These are phyloP conservation scores for Umbilicaria muhlenbergii DNA, from an alignment of 495 filamentous ascomycete species.

Conservation along the genomic window DNA sequence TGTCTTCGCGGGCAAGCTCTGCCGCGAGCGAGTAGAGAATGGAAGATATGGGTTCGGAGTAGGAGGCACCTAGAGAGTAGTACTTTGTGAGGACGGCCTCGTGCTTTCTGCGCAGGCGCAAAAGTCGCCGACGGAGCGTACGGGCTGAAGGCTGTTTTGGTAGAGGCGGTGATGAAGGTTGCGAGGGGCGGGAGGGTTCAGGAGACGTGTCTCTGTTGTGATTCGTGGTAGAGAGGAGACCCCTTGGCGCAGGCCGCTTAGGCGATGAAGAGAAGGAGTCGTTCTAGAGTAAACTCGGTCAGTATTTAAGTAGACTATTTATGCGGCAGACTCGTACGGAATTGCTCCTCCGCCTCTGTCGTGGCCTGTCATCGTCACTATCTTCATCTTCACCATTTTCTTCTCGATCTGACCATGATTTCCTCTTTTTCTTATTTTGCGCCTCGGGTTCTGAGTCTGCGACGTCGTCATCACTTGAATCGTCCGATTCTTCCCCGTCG, in stretches of 20 bases:
- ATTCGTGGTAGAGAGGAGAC: constrained; percentile 13
- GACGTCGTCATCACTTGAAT: constrained; percentile 23
- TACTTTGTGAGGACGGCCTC: constrained; percentile 58
- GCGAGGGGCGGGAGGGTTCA: constrained; percentile 30
- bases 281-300: constrained; percentile 35
- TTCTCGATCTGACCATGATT: constrained; percentile 65
- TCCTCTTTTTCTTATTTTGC: constrained; percentile 49
- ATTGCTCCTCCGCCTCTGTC: constrained; percentile 70
- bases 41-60: constrained; percentile 86
- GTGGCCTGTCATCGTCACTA: constrained; percentile 49
- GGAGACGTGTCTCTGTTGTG: constrained; percentile 28
- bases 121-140: constrained; percentile 51
- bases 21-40: constrained; percentile 89
- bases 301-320: not conserved
- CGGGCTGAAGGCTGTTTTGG: constrained; percentile 47
- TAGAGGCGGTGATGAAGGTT: constrained; percentile 39
- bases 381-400: constrained; percentile 52
- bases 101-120: constrained; percentile 62
- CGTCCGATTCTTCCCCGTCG: constrained; percentile 34
- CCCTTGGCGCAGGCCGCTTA: constrained; percentile 22
- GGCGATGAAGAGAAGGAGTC: constrained; percentile 35
- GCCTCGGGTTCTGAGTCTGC: constrained; percentile 12
- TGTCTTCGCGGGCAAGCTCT: constrained; percentile 89
- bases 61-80: constrained; percentile 74
- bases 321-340: constrained; percentile 37